These are phyloP conservation scores for Phytophthora vignae DNA, from an alignment of 352 stramenopile species.

Conservation along the genomic window DNA sequence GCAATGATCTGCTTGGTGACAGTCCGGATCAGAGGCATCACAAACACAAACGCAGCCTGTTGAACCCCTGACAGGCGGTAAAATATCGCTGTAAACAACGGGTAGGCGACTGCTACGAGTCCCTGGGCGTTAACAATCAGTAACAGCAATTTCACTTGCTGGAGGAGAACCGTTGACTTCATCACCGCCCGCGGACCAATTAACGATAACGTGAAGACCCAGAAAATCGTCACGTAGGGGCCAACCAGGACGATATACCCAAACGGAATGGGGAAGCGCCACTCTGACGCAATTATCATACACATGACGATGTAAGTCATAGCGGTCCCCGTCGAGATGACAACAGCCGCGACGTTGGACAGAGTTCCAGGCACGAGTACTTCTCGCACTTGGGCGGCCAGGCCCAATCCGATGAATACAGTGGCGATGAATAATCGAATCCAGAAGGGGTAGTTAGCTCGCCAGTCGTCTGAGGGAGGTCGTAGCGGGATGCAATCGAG, in stretches of 20 bases:
- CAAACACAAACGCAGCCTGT: background rate
- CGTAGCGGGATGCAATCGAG: background rate
- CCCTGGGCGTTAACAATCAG: background rate
- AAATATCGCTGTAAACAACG: background rate
- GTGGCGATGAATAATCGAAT: background rate
- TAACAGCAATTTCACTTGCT: background rate
- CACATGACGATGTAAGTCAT: background rate
- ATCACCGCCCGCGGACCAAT: background rate
- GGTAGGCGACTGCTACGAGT: background rate
- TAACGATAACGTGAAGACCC: background rate
- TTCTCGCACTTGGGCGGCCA: background rate
- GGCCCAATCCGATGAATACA: background rate
- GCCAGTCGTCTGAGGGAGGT: background rate
- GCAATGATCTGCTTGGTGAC: background rate
- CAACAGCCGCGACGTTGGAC: background rate
- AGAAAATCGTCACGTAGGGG: background rate
- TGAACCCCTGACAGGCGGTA: background rate
- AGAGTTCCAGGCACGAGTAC: background rate
- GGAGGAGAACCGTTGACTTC: background rate
- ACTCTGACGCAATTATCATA: background rate
- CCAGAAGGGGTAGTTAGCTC: background rate
- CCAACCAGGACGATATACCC: background rate
- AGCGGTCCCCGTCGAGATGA: background rate
- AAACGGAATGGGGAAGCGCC: background rate
- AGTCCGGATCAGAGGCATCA: background rate